Evolutionary conservation across 208 protist species (phyloP).

Genomic region (Pavlovales sp.): DNA sequence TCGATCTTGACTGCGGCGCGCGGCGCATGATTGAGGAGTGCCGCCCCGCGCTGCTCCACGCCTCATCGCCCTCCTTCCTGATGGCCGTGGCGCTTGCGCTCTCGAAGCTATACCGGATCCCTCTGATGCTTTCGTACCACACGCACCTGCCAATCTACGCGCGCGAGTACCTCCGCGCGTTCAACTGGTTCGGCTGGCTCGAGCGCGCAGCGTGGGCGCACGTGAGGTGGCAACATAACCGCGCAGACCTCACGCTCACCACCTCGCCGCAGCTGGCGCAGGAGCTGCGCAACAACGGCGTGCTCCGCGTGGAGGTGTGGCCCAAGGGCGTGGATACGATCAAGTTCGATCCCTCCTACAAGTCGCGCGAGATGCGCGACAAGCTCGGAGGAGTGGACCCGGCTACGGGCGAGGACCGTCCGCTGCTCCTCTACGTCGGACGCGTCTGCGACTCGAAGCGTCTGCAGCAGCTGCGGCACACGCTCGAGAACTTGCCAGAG

Average conservation of each 20-base stretch:
- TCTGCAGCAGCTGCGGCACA: slow-evolving; percentile 2
- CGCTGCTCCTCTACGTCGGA: slow-evolving; percentile 42
- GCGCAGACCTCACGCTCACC: slow-evolving; percentile 26
- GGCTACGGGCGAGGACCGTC: neutral
- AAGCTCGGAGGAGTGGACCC: neutral
- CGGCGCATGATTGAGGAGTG: neutral
- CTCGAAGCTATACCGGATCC: neutral
- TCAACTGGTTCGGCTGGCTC: neutral
- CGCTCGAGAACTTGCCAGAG: neutral
- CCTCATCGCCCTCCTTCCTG: neutral
- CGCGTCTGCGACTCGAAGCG: slow-evolving; percentile 34
- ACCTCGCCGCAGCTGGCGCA: slow-evolving; percentile 25
- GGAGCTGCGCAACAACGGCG: neutral
- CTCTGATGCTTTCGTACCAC: slow-evolving; percentile 46
- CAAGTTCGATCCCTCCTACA: neutral
- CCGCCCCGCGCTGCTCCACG: neutral
- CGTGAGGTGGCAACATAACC: slow-evolving; percentile 1
- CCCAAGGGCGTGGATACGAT: slow-evolving; percentile 27
- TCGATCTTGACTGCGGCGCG: slow-evolving; percentile 21
- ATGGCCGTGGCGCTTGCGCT: neutral
- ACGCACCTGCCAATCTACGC: slow-evolving; percentile 35
- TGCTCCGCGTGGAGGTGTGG: slow-evolving; percentile 25
- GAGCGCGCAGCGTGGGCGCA: neutral
- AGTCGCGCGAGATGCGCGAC: neutral
- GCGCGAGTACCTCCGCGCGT: slow-evolving; percentile 13